These are phyloP conservation scores for Chlorella variabilis DNA, from an alignment of 163 green algal species.

Conservation along the genomic window DNA sequence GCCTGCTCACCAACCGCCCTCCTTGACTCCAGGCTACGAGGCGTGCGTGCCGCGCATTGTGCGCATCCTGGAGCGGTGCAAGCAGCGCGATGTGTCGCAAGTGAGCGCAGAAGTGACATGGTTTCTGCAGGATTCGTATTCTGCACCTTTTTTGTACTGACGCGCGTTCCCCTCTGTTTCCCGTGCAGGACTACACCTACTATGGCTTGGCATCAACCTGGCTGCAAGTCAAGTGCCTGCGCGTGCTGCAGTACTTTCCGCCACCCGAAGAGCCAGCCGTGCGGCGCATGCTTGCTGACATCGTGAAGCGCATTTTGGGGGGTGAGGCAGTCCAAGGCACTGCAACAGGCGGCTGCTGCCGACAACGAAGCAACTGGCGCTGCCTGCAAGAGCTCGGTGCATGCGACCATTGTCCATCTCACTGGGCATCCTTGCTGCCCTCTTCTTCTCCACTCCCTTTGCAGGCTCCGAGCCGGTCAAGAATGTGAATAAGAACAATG, in stretches of 20 bases:
- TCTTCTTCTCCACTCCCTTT: neutral
- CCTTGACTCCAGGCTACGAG: slow-evolving; percentile 81
- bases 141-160: too few relatives aligned
- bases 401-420: neutral
- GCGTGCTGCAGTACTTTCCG: slow-evolving; percentile 96
- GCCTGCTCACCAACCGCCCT: neutral
- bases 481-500: slow-evolving; percentile 98
- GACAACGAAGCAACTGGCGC: too few relatives aligned
- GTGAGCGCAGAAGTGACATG: too few relatives aligned
- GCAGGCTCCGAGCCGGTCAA: slow-evolving; percentile 71
- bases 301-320: slow-evolving; percentile 70
- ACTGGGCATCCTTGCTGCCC: neutral
- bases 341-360: too few relatives aligned
- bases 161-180: too few relatives aligned
- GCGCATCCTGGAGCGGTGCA: slow-evolving; percentile 80
- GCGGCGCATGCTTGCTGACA: slow-evolving; percentile 64
- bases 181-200: slow-evolving; percentile 86
- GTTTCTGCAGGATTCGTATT: too few relatives aligned
- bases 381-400: too few relatives aligned
- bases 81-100: slow-evolving; percentile 72
- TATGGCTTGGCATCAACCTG: slow-evolving; percentile 98
- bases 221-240: slow-evolving; percentile 92
- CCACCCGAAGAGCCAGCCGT: slow-evolving; percentile 78
- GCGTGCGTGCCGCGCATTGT: slow-evolving; percentile 80
- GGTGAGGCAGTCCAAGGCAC: slow-evolving; percentile 15